These are phyloP conservation scores for Saccharomycopsis fodiens DNA, from an alignment of 805 yeast genomes.

Conservation along the genomic window DNA sequence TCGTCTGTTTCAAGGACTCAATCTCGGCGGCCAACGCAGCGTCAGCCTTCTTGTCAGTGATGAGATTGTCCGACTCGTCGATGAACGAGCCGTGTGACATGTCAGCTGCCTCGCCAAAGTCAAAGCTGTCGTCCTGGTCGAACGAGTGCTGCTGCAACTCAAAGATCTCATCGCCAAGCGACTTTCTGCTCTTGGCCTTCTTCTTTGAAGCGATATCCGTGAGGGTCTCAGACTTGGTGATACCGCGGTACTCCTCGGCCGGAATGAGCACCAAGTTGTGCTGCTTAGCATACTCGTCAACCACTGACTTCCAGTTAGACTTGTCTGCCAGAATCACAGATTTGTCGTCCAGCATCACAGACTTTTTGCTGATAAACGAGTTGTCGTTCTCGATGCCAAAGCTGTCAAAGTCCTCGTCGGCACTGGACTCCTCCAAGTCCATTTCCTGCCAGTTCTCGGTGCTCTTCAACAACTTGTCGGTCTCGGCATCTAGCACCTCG, in stretches of 20 bases:
- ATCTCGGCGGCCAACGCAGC: not conserved
- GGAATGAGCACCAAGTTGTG: constrained; percentile 16
- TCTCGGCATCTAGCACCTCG: constrained; percentile 17
- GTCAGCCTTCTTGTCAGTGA: not conserved
- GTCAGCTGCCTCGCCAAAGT: not conserved
- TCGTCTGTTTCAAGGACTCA: constrained; percentile 4
- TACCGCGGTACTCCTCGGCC: constrained; percentile 4
- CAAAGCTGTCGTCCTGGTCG: not conserved
- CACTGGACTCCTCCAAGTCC: constrained; percentile 3
- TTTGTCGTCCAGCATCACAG: not conserved
- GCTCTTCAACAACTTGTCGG: constrained; percentile 16
- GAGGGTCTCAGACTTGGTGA: constrained; percentile 6
- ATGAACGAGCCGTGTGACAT: not conserved
- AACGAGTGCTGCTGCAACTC: constrained; percentile 14
- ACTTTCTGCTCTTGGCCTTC: constrained; percentile 16
- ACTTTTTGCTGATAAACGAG: not conserved
- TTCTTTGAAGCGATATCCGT: constrained; percentile 4
- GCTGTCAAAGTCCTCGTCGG: constrained; percentile 10
- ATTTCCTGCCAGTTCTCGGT: constrained; percentile 19
- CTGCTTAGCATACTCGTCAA: constrained; percentile 15
- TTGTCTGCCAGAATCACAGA: not conserved
- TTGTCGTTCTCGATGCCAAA: constrained; percentile 13
- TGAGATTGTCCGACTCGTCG: not conserved
- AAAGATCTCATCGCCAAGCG: constrained; percentile 19
- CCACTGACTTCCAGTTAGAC: constrained; percentile 10